Evolutionary conservation across 202 grass and related monocot genomes (phyloP).

Genomic region (Digitaria exilis): DNA sequence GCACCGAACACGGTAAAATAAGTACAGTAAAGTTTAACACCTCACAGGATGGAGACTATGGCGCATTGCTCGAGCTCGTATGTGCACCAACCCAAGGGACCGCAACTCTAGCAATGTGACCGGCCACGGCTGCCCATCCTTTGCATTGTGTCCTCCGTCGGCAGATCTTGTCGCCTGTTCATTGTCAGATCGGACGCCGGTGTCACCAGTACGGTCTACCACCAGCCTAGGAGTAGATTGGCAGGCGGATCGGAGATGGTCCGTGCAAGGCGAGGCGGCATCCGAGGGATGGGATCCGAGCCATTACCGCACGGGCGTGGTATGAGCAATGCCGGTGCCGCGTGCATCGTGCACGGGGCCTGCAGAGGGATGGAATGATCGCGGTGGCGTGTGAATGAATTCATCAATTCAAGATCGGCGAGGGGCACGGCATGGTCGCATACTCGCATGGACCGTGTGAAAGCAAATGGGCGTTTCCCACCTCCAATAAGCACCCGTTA

Average conservation of each 20-base stretch:
- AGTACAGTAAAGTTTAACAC: background rate
- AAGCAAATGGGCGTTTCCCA: background rate
- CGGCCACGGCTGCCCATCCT: background rate
- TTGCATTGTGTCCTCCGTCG: background rate
- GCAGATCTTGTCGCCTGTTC: slow-evolving; percentile 1
- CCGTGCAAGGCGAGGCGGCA: background rate
- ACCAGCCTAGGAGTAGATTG: background rate
- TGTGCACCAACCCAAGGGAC: background rate
- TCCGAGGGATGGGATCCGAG: background rate
- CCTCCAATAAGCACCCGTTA: slow-evolving; percentile 20
- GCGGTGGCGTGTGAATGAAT: slow-evolving; percentile 37
- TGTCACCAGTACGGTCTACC: background rate
- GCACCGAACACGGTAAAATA: background rate
- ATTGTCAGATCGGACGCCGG: background rate
- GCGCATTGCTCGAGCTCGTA: background rate
- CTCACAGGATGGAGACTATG: no score
- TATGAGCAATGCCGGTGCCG: no score
- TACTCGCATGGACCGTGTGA: background rate
- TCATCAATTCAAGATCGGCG: background rate
- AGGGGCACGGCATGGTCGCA: no score
- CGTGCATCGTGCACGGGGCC: background rate
- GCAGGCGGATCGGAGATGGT: background rate
- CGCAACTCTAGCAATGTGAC: background rate
- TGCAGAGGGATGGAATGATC: background rate
- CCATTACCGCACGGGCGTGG: background rate